phyloP scores from a whole-genome alignment of 192 early-diverging fungal genomes.

The Umbelopsis sp. region DNA sequence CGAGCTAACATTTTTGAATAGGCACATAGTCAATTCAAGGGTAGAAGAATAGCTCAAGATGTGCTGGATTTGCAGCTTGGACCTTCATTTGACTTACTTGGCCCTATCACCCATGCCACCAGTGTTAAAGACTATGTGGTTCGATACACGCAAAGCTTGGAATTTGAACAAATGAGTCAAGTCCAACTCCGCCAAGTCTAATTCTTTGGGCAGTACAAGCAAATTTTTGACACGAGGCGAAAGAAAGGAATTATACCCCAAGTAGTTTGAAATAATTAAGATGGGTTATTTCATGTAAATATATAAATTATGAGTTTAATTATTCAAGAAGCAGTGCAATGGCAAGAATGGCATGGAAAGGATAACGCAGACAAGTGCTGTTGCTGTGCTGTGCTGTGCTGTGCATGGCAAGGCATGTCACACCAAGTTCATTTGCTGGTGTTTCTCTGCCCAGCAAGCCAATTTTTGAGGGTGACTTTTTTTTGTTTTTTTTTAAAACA shows the following conservation, averaged over 20 bases:
- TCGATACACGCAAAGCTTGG: neutral
- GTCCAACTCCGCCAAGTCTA: neutral
- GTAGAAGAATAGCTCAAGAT: neutral
- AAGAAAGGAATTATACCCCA: too few relatives aligned
- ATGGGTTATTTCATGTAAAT: too few relatives aligned
- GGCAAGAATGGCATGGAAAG: too few relatives aligned
- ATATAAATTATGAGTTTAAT: too few relatives aligned
- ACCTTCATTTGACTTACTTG: neutral
- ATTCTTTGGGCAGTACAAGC: neutral
- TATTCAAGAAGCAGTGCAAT: too few relatives aligned
- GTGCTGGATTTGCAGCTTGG: neutral
- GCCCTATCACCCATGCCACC: neutral
- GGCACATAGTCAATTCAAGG: neutral
- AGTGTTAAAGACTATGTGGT: neutral
- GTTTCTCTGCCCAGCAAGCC: neutral
- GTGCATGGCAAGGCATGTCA: too few relatives aligned
- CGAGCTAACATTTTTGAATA: neutral
- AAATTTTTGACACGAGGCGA: too few relatives aligned
- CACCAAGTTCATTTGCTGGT: neutral
- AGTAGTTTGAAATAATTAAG: too few relatives aligned
- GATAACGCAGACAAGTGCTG: too few relatives aligned
- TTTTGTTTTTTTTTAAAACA: neutral
- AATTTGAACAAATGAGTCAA: neutral
- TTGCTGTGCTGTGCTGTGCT: too few relatives aligned
- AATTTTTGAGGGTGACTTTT: conserved; percentile 15